A percentile compares a stretch with the other conserved stretches of the same genome.
Evolutionary conservation across 805 yeast species (phyloP).

Genomic region (Teunomyces panamensis): DNA sequence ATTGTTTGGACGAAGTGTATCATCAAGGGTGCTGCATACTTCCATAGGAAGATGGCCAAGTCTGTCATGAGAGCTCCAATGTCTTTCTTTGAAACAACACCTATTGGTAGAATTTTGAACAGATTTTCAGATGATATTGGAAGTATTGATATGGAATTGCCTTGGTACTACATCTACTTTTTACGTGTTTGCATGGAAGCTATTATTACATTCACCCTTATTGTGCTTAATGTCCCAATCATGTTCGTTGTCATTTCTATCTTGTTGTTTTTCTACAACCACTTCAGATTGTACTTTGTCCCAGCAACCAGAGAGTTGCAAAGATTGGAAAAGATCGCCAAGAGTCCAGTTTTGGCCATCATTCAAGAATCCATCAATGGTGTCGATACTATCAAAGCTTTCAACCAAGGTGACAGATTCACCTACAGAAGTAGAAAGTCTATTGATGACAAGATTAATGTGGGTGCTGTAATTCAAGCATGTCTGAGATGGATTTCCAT

Average conservation of each 20-base stretch:
- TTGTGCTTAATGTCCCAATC: constrained; percentile 53
- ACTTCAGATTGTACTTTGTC: constrained; percentile 69
- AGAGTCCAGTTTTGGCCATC: constrained; percentile 78
- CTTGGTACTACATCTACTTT: constrained; percentile 50
- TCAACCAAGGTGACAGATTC: constrained; percentile 63
- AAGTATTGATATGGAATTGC: constrained; percentile 54
- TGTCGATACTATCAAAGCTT: constrained; percentile 75
- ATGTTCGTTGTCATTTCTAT: constrained; percentile 46
- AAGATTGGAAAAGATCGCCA: constrained; percentile 64
- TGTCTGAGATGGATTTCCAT: constrained; percentile 66
- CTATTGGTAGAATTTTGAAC: constrained; percentile 63
- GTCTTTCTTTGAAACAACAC: constrained; percentile 68
- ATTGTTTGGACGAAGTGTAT: constrained; percentile 53
- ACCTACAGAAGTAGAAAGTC: constrained; percentile 49
- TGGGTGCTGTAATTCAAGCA: constrained; percentile 29
- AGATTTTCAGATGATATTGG: constrained; percentile 63
- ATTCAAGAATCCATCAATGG: constrained; percentile 81
- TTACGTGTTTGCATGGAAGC: constrained; percentile 45
- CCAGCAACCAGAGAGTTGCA: constrained; percentile 75
- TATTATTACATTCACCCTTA: constrained; percentile 48
- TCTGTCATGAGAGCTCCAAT: constrained; percentile 59
- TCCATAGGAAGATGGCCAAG: constrained; percentile 57
- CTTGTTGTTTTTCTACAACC: constrained; percentile 56
- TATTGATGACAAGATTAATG: constrained; percentile 49
- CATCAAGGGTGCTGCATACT: constrained; percentile 50